Base-by-base conservation (phyloP, 1,284 basidiomycete genomes). In the Pholiota adiposa region DNA sequence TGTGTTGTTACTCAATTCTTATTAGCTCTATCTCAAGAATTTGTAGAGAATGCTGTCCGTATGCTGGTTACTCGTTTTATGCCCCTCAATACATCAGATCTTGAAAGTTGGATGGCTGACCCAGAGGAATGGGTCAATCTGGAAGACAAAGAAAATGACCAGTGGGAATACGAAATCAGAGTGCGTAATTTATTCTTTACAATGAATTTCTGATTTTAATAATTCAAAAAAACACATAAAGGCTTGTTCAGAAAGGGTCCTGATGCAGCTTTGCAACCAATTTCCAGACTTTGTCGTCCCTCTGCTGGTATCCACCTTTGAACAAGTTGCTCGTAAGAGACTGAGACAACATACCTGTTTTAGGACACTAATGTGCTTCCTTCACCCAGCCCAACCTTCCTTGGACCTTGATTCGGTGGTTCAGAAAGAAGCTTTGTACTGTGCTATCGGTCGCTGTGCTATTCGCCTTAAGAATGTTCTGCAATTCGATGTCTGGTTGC, bases 101-200 rank as follows among this genome's bases (percentile, higher is more conserved):
- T 96, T 4, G 86, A 93, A 63, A 82, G 79, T 2, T 92, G 94
- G 88, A 83, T 89, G 75, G 81, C 83, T 25, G 92, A 95, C 73
- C 93, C 94, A 0, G 94, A 97, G 75, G 92, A 95, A 69, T 97
- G 94, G 93, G 84, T 94, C 4, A 90, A 93, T 60, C 72, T 84
- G 1, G 93, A 96, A 74, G 90, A 92, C 62, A 90, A 89, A 63
- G 94, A 94, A 65, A 90, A 89, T 61, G 93, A 94, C 29, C 84
- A 89, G 61, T 97, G 94, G 94, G 88, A 93, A 61, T 96, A 85
- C 68, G 92, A 94, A 68, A 86, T 96, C 60, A 81, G 94, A 58
- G 94, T 95, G 67, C 55, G 88, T 74, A 51, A 56, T 31, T 36
- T 25, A 3, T 27, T 18, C 34, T 49, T 50, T 54, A n/a, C 36